Conservation (phyloP, 768 basidiomycete species). For the Lactarius deliciosus region DNA sequence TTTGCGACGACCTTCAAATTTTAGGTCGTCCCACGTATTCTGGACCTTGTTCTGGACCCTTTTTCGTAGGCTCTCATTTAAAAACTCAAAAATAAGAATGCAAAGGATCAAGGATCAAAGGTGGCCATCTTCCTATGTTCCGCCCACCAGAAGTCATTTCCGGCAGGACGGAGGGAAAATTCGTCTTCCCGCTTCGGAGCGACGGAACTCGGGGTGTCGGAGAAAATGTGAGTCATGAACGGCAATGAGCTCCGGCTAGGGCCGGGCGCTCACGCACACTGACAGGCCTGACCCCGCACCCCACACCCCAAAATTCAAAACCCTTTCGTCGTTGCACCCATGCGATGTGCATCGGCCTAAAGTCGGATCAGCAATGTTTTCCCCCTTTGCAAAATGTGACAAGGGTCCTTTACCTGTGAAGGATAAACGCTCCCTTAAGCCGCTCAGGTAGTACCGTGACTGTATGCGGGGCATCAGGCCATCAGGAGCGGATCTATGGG, state of each 20-base stretch:
- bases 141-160: background rate
- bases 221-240: no score
- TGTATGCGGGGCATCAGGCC: background rate
- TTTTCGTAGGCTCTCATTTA: background rate
- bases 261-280: background rate
- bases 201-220: background rate
- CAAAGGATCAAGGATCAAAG: background rate
- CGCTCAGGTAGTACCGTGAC: background rate
- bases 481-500: background rate
- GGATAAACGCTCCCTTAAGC: constrained; percentile 1
- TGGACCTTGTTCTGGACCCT: background rate
- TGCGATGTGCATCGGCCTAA: background rate
- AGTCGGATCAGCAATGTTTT: background rate
- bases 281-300: background rate
- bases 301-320: background rate
- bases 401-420: background rate
- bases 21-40: background rate
- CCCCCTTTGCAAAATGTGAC: background rate
- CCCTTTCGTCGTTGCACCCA: background rate
- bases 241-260: background rate
- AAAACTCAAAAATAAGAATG: constrained; percentile 4
- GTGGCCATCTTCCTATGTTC: background rate
- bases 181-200: background rate
- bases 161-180: background rate
- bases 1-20: background rate